Evolutionary conservation across 805 yeast species (phyloP), one percentile per base, ranked within the genome.

Genomic region (Candida vartiovaarae): DNA sequence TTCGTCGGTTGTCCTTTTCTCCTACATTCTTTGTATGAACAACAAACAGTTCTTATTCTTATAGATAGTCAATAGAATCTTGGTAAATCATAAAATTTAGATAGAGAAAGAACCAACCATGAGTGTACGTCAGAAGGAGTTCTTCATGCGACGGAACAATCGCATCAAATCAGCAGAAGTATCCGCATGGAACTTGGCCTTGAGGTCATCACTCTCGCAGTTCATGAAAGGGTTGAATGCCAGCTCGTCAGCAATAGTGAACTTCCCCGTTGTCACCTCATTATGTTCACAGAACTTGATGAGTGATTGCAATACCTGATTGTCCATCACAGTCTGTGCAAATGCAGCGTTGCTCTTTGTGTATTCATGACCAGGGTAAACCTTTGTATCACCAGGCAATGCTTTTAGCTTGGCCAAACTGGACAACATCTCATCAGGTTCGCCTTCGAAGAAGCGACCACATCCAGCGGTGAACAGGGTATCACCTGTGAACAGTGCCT

Each of bases 341-440:
- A 93, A 93, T 51, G 73, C 76, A 24, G 84, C 82, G 60, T 93
- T 91, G 26, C 85, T 72, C 53, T 71, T 74, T 5, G 99, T 93
- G 66, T 93, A 93, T 66, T 93, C 99, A 63, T 93, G 99, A 3
- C 99, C 99, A 2, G 97, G 91, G 59, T 78, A 91, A 2, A 90
- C 89, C 33, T 63, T 61, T 0, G 97, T 88, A 8, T 78, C 82
- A 23, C 66, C 63, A 0, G 95, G 90, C 41, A 91, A 70, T 27
- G 57, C 54, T 3, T 73, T 83, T 46, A 93, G 68, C 8, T 74
- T 65, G 20, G 67, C 80, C 55, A 93, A 70, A 0, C 95, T 75
- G 1, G 53, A 49, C 52, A 82, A 75, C 99, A 93, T 93, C 59
- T 93, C 83, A 34, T 63, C 65, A 0, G 90, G 89, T 9, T 74